Evolutionary conservation across 306 rosid species (phyloP).

Genomic region (Nissolia schottii): DNA sequence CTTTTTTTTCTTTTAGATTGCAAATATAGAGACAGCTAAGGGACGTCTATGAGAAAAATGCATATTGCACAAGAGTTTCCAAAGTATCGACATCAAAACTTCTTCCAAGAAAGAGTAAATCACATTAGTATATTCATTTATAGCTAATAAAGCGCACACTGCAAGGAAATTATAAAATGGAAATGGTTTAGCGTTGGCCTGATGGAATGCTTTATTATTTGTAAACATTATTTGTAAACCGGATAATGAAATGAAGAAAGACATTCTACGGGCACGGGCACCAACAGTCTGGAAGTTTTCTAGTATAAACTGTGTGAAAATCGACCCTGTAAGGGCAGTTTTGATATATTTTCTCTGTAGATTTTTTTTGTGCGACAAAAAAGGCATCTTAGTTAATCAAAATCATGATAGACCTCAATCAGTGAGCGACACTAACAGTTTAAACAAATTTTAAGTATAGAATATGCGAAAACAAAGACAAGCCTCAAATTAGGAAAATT

Average conservation of each 20-base stretch:
- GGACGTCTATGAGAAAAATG: background rate
- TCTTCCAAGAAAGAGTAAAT: background rate
- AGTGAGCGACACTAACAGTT: background rate
- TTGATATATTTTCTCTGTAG: background rate
- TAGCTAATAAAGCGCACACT: background rate
- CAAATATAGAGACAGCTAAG: background rate
- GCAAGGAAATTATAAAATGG: constrained; percentile 1
- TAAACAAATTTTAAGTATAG: background rate
- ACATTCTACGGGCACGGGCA: background rate
- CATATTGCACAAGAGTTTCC: background rate
- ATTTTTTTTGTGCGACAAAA: background rate
- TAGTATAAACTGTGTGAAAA: no score
- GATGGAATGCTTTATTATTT: background rate
- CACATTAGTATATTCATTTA: background rate
- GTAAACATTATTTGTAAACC: background rate
- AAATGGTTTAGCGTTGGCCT: background rate
- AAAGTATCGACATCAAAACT: background rate
- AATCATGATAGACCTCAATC: background rate
- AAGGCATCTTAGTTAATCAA: constrained; percentile 1
- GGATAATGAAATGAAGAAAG: background rate
- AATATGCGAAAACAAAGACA: constrained; percentile 2
- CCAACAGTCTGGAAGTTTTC: no score
- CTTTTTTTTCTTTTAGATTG: no score
- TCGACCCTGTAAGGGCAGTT: background rate
- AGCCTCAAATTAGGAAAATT: constrained; percentile 1